These are phyloP conservation scores for Saccharomyces hybrid DNA, from an alignment of 1,139 yeast species.

Conservation along the genomic window DNA sequence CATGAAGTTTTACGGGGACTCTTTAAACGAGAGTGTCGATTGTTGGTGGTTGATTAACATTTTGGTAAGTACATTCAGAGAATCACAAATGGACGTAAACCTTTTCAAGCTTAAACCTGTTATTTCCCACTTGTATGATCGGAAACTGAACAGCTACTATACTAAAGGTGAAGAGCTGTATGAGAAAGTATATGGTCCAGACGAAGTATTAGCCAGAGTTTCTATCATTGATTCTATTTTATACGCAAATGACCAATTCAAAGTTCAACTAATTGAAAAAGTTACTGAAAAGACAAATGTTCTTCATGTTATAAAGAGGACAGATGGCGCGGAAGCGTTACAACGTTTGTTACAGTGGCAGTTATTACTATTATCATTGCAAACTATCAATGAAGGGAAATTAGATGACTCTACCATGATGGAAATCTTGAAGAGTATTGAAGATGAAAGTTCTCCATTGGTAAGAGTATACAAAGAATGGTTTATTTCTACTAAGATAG, in stretches of 20 bases:
- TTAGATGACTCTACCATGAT: constrained; percentile 22
- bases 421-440: constrained; percentile 33
- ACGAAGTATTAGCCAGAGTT: constrained; percentile 52
- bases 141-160: constrained; percentile 16
- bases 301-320: constrained; percentile 44
- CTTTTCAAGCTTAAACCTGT: constrained; percentile 55
- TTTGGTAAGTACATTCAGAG: constrained; percentile 40
- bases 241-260: constrained; percentile 35
- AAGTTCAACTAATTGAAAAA: constrained; percentile 36
- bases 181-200: constrained; percentile 46
- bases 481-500: constrained; percentile 43
- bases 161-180: constrained; percentile 36
- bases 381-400: constrained; percentile 11
- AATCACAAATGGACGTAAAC: constrained; percentile 50
- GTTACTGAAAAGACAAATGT: constrained; percentile 40
- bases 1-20: constrained; percentile 12
- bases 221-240: constrained; percentile 42
- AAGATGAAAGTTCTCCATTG: constrained; percentile 65
- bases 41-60: constrained; percentile 50
- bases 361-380: constrained; percentile 40
- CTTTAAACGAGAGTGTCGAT: constrained; percentile 29
- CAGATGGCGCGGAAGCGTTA: constrained; percentile 65
- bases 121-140: constrained; percentile 46
- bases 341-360: constrained; percentile 53
- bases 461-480: constrained; percentile 74